Conservation (phyloP, 805 yeast genomes). For the Candida ficus region DNA sequence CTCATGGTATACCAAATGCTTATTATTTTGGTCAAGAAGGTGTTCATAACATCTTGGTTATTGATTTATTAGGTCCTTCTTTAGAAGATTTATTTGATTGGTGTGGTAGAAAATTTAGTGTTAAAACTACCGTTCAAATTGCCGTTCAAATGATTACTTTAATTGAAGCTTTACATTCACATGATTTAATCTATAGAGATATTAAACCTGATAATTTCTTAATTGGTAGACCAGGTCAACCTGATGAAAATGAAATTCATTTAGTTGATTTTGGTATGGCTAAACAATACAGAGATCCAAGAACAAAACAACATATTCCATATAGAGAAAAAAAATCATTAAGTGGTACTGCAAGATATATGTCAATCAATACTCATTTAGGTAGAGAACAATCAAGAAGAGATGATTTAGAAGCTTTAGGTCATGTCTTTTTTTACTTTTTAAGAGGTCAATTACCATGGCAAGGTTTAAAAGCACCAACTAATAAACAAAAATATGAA, state of each 20-base stretch:
- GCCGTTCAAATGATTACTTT: constrained; percentile 75
- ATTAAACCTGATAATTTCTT: constrained; percentile 81
- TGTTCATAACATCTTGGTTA: constrained; percentile 68
- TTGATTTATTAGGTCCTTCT: constrained; percentile 76
- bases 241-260: constrained; percentile 63
- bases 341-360: constrained; percentile 82
- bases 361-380: constrained; percentile 85
- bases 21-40: constrained; percentile 86
- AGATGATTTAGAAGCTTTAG: constrained; percentile 77
- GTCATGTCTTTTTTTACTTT: constrained; percentile 78
- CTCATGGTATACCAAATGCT: constrained; percentile 75
- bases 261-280: constrained; percentile 87
- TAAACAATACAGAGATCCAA: constrained; percentile 76
- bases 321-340: constrained; percentile 75
- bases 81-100: constrained; percentile 81
- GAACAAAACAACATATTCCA: constrained; percentile 76
- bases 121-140: constrained; percentile 67
- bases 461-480: constrained; percentile 88
- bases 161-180: constrained; percentile 70
- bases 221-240: constrained; percentile 56
- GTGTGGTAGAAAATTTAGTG: constrained; percentile 74
- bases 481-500: constrained; percentile 78
- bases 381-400: constrained; percentile 82
- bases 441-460: constrained; percentile 77
- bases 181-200: constrained; percentile 73